Evolutionary conservation across 352 stramenopile species (phyloP), one percentile per base, ranked within the genome.

Genomic region (Globisporangium nunn): DNA sequence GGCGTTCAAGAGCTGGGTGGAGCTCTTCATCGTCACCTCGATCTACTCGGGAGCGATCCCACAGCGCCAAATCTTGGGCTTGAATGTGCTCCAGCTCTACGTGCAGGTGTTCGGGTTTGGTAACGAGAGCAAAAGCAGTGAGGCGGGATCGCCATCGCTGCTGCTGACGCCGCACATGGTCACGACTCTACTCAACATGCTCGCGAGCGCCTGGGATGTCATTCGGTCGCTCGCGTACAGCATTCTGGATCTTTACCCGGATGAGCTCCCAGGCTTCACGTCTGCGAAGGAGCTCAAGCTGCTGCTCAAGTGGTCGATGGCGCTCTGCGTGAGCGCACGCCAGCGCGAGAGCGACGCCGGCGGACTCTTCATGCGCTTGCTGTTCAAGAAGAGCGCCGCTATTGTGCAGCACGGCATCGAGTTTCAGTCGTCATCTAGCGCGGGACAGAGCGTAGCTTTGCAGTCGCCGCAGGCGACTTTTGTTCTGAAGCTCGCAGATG

Each of bases 321-420:
- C 71, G 49, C 70, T 93, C 15, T 88, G 78, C 39, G 68, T 75
- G 30, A 91, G 83, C 47, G 78, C 83, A 39, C 77, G 81, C 14
- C 83, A 93, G 57, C 78, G 85, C 51, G 87, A 95, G 61, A 94
- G 80, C 43, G 85, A 95, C 49, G 80, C 84, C 28, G 86, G 86
- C n/a, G 88, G 85, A 0, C 74, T 93, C 41, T 89, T 96, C 50
- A 86, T 96, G 59, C 78, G 75, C 2, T 58, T 95, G 30, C 48
- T 96, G 29, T 91, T 91, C 56, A 74, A 81, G 39, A 78, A 70
- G 29, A 88, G 83, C 49, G 53, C 44, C 23, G 64, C 71, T 2
- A 81, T 89, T 35, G 67, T 71, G 43, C 66, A 68, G 30, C 71
- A 74, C 10, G 66, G 52, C 1, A 66, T 85, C 30, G 54, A 35